Evolutionary conservation across 2,329 filamentous ascomycete species (phyloP), one percentile per base, ranked within the genome.

Genomic region (Penicillium capsulatum): DNA sequence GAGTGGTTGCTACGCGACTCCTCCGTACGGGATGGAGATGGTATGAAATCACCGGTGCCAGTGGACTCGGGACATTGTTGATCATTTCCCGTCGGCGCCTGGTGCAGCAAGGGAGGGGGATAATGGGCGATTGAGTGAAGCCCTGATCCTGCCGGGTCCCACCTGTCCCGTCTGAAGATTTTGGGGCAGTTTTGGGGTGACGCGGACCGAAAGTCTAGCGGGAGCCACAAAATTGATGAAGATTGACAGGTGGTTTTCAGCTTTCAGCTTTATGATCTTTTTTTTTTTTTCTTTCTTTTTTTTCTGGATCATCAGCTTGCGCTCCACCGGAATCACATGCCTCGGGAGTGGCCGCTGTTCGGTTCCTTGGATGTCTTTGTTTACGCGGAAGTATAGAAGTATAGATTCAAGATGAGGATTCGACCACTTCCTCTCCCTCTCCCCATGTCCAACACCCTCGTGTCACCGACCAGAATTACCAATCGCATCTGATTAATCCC

Each of bases 31-130:
- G n/a, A n/a, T n/a, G 19, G 19, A 22, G 19, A 22, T 22, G 13
- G 11, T n/a, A n/a, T n/a, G n/a, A n/a, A n/a, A n/a, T n/a, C n/a
- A n/a, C n/a, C n/a, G n/a, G n/a, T n/a, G n/a, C n/a, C 31, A 29
- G 11, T 35, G 36, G 38, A 20, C 34, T 53, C 47, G 49, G 47
- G 43, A 45, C 7, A 48, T 48, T 38, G 47, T 29, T 38, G 47
- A 54, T 54, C 47, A 19, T 38, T 39, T 38, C 16, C 48, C 43
- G n/a, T n/a, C 30, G 22, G 22, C 26, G 26, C 26, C 11, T 11
- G 10, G 11, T 14, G 6, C n/a, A 7, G 6, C 26, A 11, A n/a
- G 13, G 4, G 10, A 6, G 6, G 6, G 26, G 13, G 26, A 11
- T 6, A 14, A n/a, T 22, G 19, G 30, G n/a, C n/a, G n/a, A n/a